Percentiles rank a stretch among this genome's conserved stretches.
phyloP scores from a whole-genome alignment of 306 rosid species.

The Cicer bijugum region DNA sequence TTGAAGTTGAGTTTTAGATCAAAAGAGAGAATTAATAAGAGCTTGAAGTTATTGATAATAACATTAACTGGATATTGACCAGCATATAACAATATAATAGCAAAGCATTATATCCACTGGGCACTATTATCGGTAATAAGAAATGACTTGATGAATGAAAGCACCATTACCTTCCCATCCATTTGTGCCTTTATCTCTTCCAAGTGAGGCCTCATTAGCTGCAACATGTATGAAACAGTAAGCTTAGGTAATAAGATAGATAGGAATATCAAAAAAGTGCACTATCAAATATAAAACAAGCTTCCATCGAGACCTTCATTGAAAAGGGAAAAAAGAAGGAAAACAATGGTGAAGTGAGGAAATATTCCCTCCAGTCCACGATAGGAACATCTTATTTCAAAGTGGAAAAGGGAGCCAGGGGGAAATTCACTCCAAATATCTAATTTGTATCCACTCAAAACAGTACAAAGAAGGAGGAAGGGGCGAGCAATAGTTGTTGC shows the following conservation, averaged over 20 bases:
- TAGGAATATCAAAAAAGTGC: conserved; percentile 7
- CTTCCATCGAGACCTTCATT: not conserved
- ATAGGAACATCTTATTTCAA: conserved; percentile 21
- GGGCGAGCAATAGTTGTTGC: not conserved
- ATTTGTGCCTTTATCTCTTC: conserved; percentile 63
- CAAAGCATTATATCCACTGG: not conserved
- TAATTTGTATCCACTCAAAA: conserved; percentile 30
- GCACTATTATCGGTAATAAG: not conserved
- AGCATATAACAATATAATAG: conserved; percentile 20
- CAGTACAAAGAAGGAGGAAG: conserved; percentile 20
- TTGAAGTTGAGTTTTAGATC: not conserved
- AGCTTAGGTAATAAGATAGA: conserved; percentile 25
- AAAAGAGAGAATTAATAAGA: not conserved
- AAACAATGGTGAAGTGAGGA: not conserved
- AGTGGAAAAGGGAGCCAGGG: conserved; percentile 18
- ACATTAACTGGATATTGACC: not conserved
- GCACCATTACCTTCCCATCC: conserved; percentile 64
- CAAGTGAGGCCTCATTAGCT: conserved; percentile 79
- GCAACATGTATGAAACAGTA: conserved; percentile 42
- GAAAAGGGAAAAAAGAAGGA: conserved; percentile 5
- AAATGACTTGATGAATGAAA: conserved; percentile 29
- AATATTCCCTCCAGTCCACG: conserved; percentile 15
- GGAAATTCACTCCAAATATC: not conserved
- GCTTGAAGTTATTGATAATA: not conserved
- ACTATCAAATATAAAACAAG: not conserved